These are phyloP conservation scores for Solanum clarkiae DNA, from an alignment of 257 asterid species.

Conservation along the genomic window DNA sequence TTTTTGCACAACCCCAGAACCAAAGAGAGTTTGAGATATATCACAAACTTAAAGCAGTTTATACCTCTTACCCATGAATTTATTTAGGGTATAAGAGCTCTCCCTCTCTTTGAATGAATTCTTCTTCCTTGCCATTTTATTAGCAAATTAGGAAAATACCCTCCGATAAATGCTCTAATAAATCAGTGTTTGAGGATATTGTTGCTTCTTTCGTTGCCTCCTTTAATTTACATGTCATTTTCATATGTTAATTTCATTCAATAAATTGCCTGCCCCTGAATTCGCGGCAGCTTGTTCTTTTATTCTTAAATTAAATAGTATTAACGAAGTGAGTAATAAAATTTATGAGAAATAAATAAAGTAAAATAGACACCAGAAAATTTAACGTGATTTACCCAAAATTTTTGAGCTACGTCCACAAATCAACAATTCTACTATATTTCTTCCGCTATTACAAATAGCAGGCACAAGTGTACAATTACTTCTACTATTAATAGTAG, in stretches of 20 bases:
- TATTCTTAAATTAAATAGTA: too few relatives aligned
- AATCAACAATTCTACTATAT: too few relatives aligned
- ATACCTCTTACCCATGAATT: conserved; percentile 22
- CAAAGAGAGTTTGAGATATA: not conserved
- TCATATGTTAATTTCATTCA: not conserved
- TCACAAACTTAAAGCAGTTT: not conserved
- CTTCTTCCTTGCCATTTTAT: not conserved
- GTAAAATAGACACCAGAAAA: too few relatives aligned
- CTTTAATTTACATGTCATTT: not conserved
- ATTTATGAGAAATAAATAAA: too few relatives aligned
- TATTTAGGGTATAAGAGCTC: conserved; percentile 22
- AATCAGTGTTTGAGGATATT: not conserved
- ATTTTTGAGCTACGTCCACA: too few relatives aligned
- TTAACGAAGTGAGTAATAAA: too few relatives aligned
- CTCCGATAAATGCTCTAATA: not conserved
- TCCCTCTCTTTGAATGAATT: conserved; percentile 2
- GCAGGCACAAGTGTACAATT: too few relatives aligned
- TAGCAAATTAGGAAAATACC: not conserved
- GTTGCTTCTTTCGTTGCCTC: not conserved
- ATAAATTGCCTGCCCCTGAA: not conserved
- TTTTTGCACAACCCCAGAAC: not conserved
- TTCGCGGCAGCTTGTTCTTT: not conserved
- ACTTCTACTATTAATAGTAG: too few relatives aligned
- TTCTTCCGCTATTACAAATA: too few relatives aligned
- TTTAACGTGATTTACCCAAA: too few relatives aligned